Base-by-base conservation (phyloP, 805 yeast species). In the Ogataea haglerorum region DNA sequence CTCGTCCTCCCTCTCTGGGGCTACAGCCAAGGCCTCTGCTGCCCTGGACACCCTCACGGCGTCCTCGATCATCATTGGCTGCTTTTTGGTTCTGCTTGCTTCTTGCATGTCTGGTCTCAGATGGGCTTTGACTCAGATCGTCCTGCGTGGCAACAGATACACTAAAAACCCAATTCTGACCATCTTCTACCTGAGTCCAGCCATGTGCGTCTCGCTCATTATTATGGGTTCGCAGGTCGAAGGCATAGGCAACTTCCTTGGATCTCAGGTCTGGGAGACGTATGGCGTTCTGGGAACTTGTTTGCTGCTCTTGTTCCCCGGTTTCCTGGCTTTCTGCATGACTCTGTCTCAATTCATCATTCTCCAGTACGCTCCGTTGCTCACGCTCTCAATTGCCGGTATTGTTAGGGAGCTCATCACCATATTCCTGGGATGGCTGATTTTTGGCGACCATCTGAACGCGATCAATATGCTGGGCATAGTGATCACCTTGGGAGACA, bases 321-420 rank as follows among this genome's bases (percentile, higher is more conserved):
- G 96, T 0, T 46, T 83, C 4, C 63, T 85, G 29, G 96, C 95
- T 2, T 88, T 87, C 54, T 72, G 83, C 57, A 82, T 90, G 88
- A 89, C 95, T 0, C 63, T 86, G 8, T 79, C 85, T 53, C 96
- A 89, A 59, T 88, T 85, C 63, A 78, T 83, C 45, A 76, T 90
- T 9, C 70, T 90, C 32, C 80, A 83, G 40, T 76, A 80, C 25
- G 83, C 95, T 0, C 85, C 85, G 42, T 90, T 90, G 7, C 70
- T 87, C 31, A 87, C 97, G 0, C 64, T 90, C 19, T 81, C 91
- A 5, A 77, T 90, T 28, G 93, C 91, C 0, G 97, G 97, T 6
- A 84, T 90, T n/a, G 82, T 88, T 55, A 89, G 91, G 58, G 97
- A 90, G 61, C 69, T 90, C 4, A 68, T 88, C 38, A 90, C 97